Evolutionary conservation across 1,284 basidiomycete genomes (phyloP).

Genomic region (Cryptococcus hybrid): DNA sequence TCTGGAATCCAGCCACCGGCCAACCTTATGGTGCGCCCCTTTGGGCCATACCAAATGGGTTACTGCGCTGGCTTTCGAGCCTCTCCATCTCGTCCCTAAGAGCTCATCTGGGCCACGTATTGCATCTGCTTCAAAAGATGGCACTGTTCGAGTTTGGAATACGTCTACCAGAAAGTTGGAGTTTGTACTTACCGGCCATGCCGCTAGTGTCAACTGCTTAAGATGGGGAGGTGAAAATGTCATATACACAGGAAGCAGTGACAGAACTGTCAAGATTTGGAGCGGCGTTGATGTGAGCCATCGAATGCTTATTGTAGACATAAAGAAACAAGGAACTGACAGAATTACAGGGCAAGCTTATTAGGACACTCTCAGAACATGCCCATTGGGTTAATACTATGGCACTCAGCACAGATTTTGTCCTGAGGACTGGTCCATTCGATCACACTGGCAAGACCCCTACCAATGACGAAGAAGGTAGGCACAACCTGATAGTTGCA

Average conservation of each 20-base stretch:
- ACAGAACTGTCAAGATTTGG: slow-evolving; percentile 93
- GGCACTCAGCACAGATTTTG: slow-evolving; percentile 91
- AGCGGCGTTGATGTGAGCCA: slow-evolving; percentile 66
- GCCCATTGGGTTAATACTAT: slow-evolving; percentile 99
- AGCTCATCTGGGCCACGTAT: slow-evolving; percentile 75
- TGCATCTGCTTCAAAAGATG: slow-evolving; percentile 94
- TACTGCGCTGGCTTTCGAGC: slow-evolving; percentile 95
- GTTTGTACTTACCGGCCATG: slow-evolving; percentile 89
- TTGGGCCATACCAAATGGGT: slow-evolving; percentile 96
- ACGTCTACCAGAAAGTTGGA: slow-evolving; percentile 68
- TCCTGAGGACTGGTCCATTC: slow-evolving; percentile 90
- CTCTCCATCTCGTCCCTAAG: slow-evolving; percentile 67
- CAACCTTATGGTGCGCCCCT: slow-evolving; percentile 78
- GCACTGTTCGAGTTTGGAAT: slow-evolving; percentile 88
- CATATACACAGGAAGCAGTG: slow-evolving; percentile 90
- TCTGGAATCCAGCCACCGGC: slow-evolving; percentile 90
- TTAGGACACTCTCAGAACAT: slow-evolving; percentile 80
- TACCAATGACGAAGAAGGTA: slow-evolving; percentile 74
- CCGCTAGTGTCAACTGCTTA: slow-evolving; percentile 91
- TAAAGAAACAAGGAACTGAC: background rate
- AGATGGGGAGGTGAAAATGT: slow-evolving; percentile 92
- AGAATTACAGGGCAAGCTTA: slow-evolving; percentile 54
- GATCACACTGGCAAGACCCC: slow-evolving; percentile 80
- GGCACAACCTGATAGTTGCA: slow-evolving; percentile 13
- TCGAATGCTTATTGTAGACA: background rate